phyloP scores from a whole-genome alignment of 805 yeast species.

The Zygotorulaspora chibaensis region DNA sequence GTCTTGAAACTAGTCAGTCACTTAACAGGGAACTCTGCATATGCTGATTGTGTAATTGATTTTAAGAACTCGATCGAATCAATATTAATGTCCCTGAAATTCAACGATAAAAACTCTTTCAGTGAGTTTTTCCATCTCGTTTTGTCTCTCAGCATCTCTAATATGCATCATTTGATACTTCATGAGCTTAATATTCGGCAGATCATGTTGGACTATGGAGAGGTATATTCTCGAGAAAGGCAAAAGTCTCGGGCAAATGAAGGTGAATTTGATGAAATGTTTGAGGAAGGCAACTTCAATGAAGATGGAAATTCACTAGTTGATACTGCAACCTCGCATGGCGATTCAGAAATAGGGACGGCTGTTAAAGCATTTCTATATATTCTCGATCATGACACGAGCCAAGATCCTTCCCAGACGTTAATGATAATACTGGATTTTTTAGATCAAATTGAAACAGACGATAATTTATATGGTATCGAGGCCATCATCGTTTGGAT shows the following conservation, averaged over 20 bases:
- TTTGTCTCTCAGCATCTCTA: constrained; percentile 1
- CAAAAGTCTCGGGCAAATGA: background rate
- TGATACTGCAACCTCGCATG: background rate
- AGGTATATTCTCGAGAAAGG: background rate
- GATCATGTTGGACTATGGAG: constrained; percentile 2
- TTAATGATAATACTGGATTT: constrained; percentile 6
- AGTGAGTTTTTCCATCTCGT: constrained; percentile 5
- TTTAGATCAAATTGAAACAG: constrained; percentile 4
- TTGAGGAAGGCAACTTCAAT: background rate
- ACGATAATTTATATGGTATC: constrained; percentile 4
- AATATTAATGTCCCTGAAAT: background rate
- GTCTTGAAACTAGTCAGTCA: constrained; percentile 10
- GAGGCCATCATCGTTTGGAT: constrained; percentile 9
- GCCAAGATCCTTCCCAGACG: background rate
- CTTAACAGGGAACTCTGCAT: constrained; percentile 15
- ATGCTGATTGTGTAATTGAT: constrained; percentile 11
- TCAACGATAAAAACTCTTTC: constrained; percentile 2
- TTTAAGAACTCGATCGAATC: constrained; percentile 10
- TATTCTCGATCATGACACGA: constrained; percentile 4
- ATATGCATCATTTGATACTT: constrained; percentile 7
- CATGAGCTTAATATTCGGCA: constrained; percentile 5
- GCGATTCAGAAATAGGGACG: background rate
- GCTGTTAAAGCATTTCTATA: constrained; percentile 7
- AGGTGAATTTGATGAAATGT: constrained; percentile 1
- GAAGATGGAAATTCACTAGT: background rate